phyloP scores from a whole-genome alignment of 495 filamentous ascomycete species.

The Penicillium dipodomyicola region DNA sequence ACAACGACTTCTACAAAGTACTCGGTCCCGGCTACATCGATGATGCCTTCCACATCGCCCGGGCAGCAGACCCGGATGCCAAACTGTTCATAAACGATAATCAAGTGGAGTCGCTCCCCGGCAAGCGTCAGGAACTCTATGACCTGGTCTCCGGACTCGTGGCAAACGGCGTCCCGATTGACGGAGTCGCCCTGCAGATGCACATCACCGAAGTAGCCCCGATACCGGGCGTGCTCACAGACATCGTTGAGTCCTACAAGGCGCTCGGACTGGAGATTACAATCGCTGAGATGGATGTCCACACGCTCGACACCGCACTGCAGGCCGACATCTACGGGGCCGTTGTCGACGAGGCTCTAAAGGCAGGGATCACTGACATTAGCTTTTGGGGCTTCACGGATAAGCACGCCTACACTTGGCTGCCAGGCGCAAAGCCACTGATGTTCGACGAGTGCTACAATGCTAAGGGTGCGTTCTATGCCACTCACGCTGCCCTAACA shows the following conservation, averaged over 20 bases:
- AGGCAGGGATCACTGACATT: constrained; percentile 17
- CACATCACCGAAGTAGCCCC: constrained; percentile 3
- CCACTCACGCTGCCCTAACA: background rate
- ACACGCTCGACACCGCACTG: background rate
- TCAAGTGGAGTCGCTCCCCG: background rate
- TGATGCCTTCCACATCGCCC: constrained; percentile 2
- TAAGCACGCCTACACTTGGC: constrained; percentile 19
- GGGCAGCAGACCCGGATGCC: background rate
- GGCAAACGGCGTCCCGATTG: background rate
- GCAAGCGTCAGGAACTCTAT: constrained; percentile 1
- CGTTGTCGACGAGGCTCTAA: constrained; percentile 10
- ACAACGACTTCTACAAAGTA: background rate
- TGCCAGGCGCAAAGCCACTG: constrained; percentile 15
- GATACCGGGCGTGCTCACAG: background rate
- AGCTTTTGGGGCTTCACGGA: constrained; percentile 19
- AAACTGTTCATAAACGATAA: background rate
- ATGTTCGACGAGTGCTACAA: constrained; percentile 18
- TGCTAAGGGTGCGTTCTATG: constrained; percentile 3
- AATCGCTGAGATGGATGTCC: background rate
- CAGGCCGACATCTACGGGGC: background rate
- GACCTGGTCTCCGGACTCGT: background rate
- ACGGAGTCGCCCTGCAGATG: constrained; percentile 1
- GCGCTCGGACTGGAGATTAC: background rate
- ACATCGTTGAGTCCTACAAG: background rate
- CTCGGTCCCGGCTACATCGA: background rate